Conservation (phyloP, 108 stramenopile genomes). For the Chaetoceros tenuissimus region DNA sequence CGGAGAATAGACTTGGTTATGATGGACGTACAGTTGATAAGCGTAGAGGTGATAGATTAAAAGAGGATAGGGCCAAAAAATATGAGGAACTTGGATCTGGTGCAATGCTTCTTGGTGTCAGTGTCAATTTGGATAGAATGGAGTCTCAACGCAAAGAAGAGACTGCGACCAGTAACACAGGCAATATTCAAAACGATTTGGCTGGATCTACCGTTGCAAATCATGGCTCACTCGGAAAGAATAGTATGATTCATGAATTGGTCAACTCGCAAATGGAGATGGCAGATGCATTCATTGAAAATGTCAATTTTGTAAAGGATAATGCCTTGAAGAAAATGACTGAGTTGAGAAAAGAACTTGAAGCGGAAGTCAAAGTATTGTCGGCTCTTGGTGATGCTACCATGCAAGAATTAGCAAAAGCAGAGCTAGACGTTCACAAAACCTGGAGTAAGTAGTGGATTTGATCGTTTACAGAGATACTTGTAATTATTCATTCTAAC, state of each 20-base stretch:
- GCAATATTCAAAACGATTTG: too few relatives aligned
- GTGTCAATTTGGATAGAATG: too few relatives aligned
- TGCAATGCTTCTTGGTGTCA: background rate
- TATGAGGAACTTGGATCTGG: background rate
- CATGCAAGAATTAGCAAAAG: slow-evolving; percentile 53
- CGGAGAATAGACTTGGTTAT: slow-evolving; percentile 49
- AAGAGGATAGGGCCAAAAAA: background rate
- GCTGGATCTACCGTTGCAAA: slow-evolving; percentile 9
- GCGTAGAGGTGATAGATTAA: slow-evolving; percentile 10
- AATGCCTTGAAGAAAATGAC: slow-evolving; percentile 23
- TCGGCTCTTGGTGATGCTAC: slow-evolving; percentile 57
- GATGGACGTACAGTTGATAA: slow-evolving; percentile 43
- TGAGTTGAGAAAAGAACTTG: slow-evolving; percentile 26
- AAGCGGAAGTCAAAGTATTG: slow-evolving; percentile 36
- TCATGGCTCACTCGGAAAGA: slow-evolving; percentile 18
- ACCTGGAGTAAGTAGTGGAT: slow-evolving; percentile 67
- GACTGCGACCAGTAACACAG: background rate
- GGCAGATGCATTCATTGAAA: slow-evolving; percentile 23
- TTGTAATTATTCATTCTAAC: too few relatives aligned
- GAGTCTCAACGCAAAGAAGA: too few relatives aligned
- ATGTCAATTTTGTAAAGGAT: slow-evolving; percentile 18
- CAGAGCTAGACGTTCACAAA: slow-evolving; percentile 52
- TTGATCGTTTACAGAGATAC: too few relatives aligned
- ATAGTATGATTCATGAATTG: slow-evolving; percentile 12
- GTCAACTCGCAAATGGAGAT: slow-evolving; percentile 18